Base-by-base conservation (phyloP, 768 basidiomycete genomes). In the Psilocybe sp. region DNA sequence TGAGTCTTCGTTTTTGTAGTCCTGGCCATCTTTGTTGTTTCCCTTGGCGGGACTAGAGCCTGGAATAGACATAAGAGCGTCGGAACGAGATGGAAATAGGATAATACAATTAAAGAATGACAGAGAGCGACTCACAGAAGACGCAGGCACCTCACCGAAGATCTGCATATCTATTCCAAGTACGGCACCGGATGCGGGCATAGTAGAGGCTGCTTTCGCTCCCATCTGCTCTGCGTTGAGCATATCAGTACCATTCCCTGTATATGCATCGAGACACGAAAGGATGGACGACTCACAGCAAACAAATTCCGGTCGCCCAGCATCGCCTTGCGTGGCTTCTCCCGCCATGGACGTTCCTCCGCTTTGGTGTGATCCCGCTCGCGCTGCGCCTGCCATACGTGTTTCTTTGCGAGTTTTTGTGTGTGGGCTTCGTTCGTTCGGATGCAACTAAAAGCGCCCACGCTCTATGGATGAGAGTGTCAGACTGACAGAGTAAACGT, bases 361-460 rank as follows among this genome's bases (percentile, higher is more conserved):
- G 70, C 63, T 34, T 62, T 60, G 35, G 65, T 60, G 56, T 75
- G 74, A 2, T 72, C 64, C 44, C 66, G 69, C 42, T 71, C 69
- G 44, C 69, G 67, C 49, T 68, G 69, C 39, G 66, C 69, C 45
- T 71, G 68, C 40, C 69, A 67, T 51, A 67, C 67, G 5, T 72
- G 67, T 60, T 84, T 84, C 54, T 73, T 73, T 60, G 82, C 77
- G 1, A 93, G 74, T 60, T 89, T 87, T 28, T 72, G 74, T 10
- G 92, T 92, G 62, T 91, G 93, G 46, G 73, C 74, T 46, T 79
- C 75, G 61, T 94, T 92, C 57, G 75, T 81, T 23, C 84, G 77
- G 42, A 92, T 61, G 7, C 84, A 85, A 85, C n/a, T n/a, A n/a
- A n/a, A n/a, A n/a, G n/a, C n/a, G n/a, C n/a, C n/a, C n/a, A n/a